These are phyloP conservation scores for Cryoendolithus antarcticus DNA, from an alignment of 2,329 filamentous ascomycete genomes.

Conservation along the genomic window DNA sequence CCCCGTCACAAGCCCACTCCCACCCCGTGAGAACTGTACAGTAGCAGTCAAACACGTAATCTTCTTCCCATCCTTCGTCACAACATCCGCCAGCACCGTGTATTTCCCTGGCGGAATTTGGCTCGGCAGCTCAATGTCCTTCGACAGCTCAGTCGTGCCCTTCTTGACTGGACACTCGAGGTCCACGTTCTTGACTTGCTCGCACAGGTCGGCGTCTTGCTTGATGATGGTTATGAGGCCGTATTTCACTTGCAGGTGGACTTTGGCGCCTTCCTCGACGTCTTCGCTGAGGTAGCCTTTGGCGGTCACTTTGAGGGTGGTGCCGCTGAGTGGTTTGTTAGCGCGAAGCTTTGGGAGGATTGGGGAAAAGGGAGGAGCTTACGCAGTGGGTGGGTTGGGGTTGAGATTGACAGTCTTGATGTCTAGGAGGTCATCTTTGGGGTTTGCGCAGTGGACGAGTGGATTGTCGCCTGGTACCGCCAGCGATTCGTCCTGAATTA, in stretches of 20 bases:
- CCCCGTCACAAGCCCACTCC: background rate
- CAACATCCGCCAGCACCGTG: slow-evolving; percentile 76
- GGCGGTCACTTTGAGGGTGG: slow-evolving; percentile 66
- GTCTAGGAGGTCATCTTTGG: slow-evolving; percentile 55
- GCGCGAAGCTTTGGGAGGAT: slow-evolving; percentile 1
- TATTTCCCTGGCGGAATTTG: slow-evolving; percentile 88
- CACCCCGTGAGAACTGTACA: slow-evolving; percentile 46
- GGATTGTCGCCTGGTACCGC: slow-evolving; percentile 78
- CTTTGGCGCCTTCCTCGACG: slow-evolving; percentile 67
- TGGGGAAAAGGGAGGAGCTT: slow-evolving; percentile 18
- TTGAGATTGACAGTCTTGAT: slow-evolving; percentile 69
- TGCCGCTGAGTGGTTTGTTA: slow-evolving; percentile 46
- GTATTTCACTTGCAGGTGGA: slow-evolving; percentile 80
- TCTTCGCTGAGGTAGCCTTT: slow-evolving; percentile 59
- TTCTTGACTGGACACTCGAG: slow-evolving; percentile 77
- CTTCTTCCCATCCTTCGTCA: slow-evolving; percentile 59
- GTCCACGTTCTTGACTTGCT: slow-evolving; percentile 78
- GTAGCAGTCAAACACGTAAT: slow-evolving; percentile 79
- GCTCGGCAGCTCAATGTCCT: slow-evolving; percentile 71
- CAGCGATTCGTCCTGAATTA: slow-evolving; percentile 32
- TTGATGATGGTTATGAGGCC: slow-evolving; percentile 82
- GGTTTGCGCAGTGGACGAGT: slow-evolving; percentile 63
- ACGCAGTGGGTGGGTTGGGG: slow-evolving; percentile 84
- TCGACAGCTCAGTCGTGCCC: slow-evolving; percentile 58
- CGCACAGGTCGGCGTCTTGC: slow-evolving; percentile 72